Evolutionary conservation across 352 stramenopile genomes (phyloP).

Genomic region (Phytopythium chamaehyphon): DNA sequence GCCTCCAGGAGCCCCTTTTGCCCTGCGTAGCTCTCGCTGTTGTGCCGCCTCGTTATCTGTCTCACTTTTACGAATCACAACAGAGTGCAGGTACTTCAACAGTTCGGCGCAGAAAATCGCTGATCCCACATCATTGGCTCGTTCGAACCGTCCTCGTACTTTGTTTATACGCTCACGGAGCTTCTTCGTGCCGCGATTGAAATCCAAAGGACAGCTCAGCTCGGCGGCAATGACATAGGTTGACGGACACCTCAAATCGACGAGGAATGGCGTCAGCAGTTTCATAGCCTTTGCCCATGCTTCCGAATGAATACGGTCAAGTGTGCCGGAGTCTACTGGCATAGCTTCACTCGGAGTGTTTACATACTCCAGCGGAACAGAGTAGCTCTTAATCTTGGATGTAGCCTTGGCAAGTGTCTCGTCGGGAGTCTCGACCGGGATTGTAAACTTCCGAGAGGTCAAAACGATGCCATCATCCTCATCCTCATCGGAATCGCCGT

Average conservation of each 20-base stretch:
- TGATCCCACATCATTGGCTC: conserved; percentile 57
- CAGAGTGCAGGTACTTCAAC: conserved; percentile 59
- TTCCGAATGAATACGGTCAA: conserved; percentile 47
- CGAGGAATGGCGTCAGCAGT: conserved; percentile 49
- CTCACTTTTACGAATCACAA: conserved; percentile 67
- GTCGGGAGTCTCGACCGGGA: conserved; percentile 27
- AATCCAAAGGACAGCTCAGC: conserved; percentile 39
- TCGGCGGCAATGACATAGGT: conserved; percentile 26
- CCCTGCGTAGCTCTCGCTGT: conserved; percentile 24
- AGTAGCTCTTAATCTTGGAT: conserved; percentile 44
- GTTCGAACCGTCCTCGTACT: conserved; percentile 52
- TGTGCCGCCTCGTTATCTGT: conserved; percentile 52
- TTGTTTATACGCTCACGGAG: conserved; percentile 36
- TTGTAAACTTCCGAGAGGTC: conserved; percentile 6
- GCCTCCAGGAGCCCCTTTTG: conserved; percentile 7
- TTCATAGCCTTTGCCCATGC: conserved; percentile 44
- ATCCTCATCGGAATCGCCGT: conserved; percentile 35
- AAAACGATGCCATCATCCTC: conserved; percentile 8
- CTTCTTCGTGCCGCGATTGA: conserved; percentile 60
- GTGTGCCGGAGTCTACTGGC: conserved; percentile 35
- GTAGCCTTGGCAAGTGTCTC: conserved; percentile 46
- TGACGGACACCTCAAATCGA: conserved; percentile 35
- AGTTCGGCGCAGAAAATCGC: conserved; percentile 65
- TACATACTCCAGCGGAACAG: conserved; percentile 47
- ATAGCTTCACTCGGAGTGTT: conserved; percentile 51